A percentile compares a stretch with the other conserved stretches of the same genome.
Conservation (phyloP, 768 basidiomycete species). For the Termitomyces bulborhizus region DNA sequence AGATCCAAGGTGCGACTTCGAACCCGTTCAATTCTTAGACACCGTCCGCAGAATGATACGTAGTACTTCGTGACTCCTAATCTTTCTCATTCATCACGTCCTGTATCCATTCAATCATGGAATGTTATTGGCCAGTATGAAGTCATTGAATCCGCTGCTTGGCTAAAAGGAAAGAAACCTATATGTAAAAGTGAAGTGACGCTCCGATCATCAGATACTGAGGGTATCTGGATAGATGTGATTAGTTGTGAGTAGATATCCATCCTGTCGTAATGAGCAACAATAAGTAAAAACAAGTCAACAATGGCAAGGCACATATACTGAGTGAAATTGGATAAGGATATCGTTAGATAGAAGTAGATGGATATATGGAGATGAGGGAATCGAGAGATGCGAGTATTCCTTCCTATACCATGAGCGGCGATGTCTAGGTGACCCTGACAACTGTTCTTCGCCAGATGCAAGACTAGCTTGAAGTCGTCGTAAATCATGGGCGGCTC, state of each 20-base stretch:
- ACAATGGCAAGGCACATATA: not conserved
- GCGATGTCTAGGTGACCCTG: not conserved
- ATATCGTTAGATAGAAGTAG: not conserved
- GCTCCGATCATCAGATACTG: not conserved
- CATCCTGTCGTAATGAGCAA: not conserved
- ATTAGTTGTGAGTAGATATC: not conserved
- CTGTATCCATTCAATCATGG: too few relatives aligned
- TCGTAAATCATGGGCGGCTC: not conserved
- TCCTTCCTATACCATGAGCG: not conserved
- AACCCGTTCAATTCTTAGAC: too few relatives aligned
- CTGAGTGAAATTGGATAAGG: not conserved
- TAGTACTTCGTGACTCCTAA: too few relatives aligned
- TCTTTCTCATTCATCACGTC: too few relatives aligned
- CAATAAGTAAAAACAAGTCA: not conserved
- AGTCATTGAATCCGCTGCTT: too few relatives aligned
- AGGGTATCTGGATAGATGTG: not conserved
- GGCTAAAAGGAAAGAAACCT: too few relatives aligned
- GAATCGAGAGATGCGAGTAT: not conserved
- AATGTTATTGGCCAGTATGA: too few relatives aligned
- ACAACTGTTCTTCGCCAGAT: not conserved
- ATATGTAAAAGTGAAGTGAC: not conserved
- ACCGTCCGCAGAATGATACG: too few relatives aligned
- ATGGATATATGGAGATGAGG: not conserved
- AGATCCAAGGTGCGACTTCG: too few relatives aligned
- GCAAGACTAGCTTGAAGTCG: not conserved